Base-by-base conservation (phyloP, 768 basidiomycete genomes). In the Podaxis sp. region DNA sequence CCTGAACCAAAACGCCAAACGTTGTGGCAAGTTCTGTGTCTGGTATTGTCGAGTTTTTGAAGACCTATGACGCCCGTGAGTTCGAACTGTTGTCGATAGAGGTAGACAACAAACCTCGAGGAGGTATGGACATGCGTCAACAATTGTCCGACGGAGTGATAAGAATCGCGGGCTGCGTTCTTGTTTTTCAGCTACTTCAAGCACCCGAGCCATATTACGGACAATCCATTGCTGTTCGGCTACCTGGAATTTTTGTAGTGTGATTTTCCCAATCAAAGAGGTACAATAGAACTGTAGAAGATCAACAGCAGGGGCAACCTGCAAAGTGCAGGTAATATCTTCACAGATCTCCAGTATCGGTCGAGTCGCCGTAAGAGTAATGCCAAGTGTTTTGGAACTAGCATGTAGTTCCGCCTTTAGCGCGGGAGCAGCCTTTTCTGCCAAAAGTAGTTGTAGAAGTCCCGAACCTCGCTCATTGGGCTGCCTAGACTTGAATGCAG, bases 251-350 rank as follows among this genome's bases (percentile, higher is more conserved):
- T 78, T 80, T 57, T 78, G 78, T 26, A 88, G 71, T 24, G 77
- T 78, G 59, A 80, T 72, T 67, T 82, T 87, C 41, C 80, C 74
- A 44, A 82, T 71, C 26, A 79, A 62, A 56, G 71, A 61, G 48
- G 74, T 70, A 68, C 79, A 77, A 64, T 86, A 89, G 66, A 86
- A 86, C 30, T 77, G 82, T 38, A 88, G 70, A 15, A 89, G 73
- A 55, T 77, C 76, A 30, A 76, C 67, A 15, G 86, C 75, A 6
- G 80, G 74, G 1, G 79, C 77, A 28, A 78, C 61, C 20, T 49
- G 10, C 22, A 62, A 36, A 20, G 22, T 36, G 30, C 61, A 62
- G 17, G 48, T 50, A 12, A 62, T 56, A 12, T 62, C 44, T 17
- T 56, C 61, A 55, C 61, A 62, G 1, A 62, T 56, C 33, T 62